phyloP scores from a whole-genome alignment of 2,329 filamentous ascomycete genomes.

The Pseudogymnoascus sp. region DNA sequence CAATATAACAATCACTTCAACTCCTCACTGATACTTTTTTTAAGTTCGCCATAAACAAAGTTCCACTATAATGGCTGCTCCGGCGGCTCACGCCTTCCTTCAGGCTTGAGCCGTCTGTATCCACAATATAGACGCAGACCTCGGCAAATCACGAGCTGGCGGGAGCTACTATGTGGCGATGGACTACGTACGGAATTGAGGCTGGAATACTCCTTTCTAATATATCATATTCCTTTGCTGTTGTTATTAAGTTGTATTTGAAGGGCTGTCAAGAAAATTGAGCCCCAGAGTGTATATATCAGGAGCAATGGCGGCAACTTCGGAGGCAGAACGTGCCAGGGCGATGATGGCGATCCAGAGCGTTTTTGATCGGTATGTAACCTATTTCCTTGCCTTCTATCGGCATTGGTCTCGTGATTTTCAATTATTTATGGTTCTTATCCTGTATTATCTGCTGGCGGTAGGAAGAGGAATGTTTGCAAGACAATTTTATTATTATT shows the following conservation, averaged over 20 bases:
- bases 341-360: constrained; percentile 22
- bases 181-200: background rate
- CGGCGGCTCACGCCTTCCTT: background rate
- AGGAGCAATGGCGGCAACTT: background rate
- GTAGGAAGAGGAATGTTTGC: background rate
- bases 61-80: background rate
- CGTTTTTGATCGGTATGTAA: constrained; percentile 23
- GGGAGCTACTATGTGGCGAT: background rate
- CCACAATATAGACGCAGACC: constrained; percentile 2
- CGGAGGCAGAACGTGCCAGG: constrained; percentile 12
- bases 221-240: background rate
- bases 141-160: background rate
- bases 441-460: background rate
- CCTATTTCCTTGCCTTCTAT: background rate
- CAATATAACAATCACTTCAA: background rate
- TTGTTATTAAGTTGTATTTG: background rate
- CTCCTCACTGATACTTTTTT: background rate
- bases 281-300: background rate
- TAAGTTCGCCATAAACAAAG: background rate
- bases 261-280: background rate
- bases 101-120: background rate
- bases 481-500: background rate
- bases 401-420: background rate
- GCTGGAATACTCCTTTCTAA: background rate
- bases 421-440: background rate